Percentiles rank a stretch among this genome's conserved stretches.
These are phyloP conservation scores for Pythium rishiriense DNA, from an alignment of 352 stramenopile genomes.

Conservation along the genomic window DNA sequence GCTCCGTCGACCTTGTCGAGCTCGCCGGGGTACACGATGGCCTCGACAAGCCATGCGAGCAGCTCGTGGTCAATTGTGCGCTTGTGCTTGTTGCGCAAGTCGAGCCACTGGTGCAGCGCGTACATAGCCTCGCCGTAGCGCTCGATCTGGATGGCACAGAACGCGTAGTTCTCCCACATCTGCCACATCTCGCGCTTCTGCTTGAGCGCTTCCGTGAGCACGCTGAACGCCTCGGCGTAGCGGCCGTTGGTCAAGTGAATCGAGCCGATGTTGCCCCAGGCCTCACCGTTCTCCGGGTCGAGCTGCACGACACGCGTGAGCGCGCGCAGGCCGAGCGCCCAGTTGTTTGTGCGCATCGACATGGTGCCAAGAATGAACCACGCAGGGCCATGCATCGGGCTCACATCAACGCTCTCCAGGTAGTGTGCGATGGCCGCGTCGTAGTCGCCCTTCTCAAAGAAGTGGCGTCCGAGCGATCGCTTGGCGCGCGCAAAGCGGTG, in stretches of 20 bases:
- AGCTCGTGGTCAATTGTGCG: constrained; percentile 72
- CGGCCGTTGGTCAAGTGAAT: constrained; percentile 88
- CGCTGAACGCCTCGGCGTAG: constrained; percentile 77
- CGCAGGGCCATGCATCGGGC: constrained; percentile 87
- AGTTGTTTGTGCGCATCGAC: constrained; percentile 88
- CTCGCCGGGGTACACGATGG: constrained; percentile 66
- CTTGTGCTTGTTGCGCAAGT: constrained; percentile 82
- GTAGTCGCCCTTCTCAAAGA: constrained; percentile 88
- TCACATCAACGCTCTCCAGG: constrained; percentile 80
- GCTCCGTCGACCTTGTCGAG: constrained; percentile 41
- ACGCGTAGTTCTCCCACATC: constrained; percentile 92
- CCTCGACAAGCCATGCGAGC: constrained; percentile 81
- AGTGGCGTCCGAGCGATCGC: constrained; percentile 87
- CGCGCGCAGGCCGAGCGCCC: constrained; percentile 80
- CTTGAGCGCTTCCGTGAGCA: constrained; percentile 87
- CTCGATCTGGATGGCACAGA: constrained; percentile 77
- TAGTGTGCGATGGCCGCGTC: constrained; percentile 79
- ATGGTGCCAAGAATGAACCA: constrained; percentile 95
- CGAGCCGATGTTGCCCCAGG: constrained; percentile 95
- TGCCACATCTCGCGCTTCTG: constrained; percentile 91
- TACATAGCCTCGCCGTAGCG: constrained; percentile 83
- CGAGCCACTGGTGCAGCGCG: constrained; percentile 77
- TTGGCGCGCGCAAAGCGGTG: constrained; percentile 92
- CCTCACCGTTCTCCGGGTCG: constrained; percentile 93
- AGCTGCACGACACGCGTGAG: constrained; percentile 94